Percentiles rank a stretch among this genome's conserved stretches.
These are phyloP conservation scores for Kuraishia cidri DNA, from an alignment of 805 yeast species.

Conservation along the genomic window DNA sequence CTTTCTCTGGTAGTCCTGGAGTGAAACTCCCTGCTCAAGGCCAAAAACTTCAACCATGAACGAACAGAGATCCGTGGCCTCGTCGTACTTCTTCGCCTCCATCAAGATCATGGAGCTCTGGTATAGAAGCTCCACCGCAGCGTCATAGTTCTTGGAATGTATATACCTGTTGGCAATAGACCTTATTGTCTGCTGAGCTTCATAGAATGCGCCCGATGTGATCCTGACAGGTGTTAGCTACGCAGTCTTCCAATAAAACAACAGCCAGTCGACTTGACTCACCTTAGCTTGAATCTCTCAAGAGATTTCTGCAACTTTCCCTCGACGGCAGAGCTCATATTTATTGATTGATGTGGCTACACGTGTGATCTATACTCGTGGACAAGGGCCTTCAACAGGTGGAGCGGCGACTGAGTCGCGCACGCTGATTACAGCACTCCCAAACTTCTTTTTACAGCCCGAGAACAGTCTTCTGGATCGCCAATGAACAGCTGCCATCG, in stretches of 20 bases:
- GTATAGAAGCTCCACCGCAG: conserved; percentile 67
- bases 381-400: no score
- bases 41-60: conserved; percentile 68
- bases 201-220: conserved; percentile 72
- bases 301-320: conserved; percentile 49
- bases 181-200: conserved; percentile 91
- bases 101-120: conserved; percentile 65
- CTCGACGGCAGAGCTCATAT: conserved; percentile 9
- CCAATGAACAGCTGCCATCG: no score
- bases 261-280: no score
- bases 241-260: no score
- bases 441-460: no score
- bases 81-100: conserved; percentile 65
- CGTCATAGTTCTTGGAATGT: conserved; percentile 52
- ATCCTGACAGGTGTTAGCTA: conserved; percentile 31
- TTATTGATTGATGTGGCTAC: no score
- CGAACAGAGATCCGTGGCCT: conserved; percentile 67
- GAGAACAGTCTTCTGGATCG: no score
- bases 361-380: no score
- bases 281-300: conserved; percentile 48
- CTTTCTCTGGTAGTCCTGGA: conserved; percentile 10
- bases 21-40: conserved; percentile 27
- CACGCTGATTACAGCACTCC: no score
- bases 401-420: no score
- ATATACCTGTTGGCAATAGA: conserved; percentile 84